These are phyloP conservation scores for Medicago arabica DNA, from an alignment of 306 rosid genomes.

Conservation along the genomic window DNA sequence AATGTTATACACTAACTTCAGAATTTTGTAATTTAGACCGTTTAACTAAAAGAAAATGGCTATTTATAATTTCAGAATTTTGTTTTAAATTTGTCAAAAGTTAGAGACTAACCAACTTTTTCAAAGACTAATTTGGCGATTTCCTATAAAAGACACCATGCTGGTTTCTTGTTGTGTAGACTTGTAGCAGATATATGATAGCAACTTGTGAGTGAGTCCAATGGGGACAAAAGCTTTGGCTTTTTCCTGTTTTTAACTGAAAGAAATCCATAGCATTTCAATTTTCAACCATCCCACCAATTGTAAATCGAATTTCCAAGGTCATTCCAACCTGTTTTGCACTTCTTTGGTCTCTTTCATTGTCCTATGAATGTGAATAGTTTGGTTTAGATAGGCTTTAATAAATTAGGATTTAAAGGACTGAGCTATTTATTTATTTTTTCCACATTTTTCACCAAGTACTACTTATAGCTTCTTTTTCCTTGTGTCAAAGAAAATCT, in stretches of 20 bases:
- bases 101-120: not conserved
- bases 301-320: not conserved
- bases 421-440: not conserved
- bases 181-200: constrained; percentile 37
- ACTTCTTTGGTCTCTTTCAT: constrained; percentile 30
- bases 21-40: no score
- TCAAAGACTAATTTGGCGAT: not conserved
- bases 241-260: constrained; percentile 41
- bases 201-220: constrained; percentile 36
- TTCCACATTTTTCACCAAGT: constrained; percentile 22
- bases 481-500: constrained; percentile 33
- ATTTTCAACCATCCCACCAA: not conserved
- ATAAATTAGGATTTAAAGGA: constrained; percentile 16
- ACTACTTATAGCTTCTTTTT: constrained; percentile 31
- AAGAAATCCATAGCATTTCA: constrained; percentile 12
- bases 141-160: not conserved
- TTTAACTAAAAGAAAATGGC: not conserved
- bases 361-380: constrained; percentile 42
- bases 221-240: constrained; percentile 35
- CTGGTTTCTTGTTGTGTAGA: constrained; percentile 15
- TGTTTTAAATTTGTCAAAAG: not conserved
- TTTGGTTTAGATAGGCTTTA: constrained; percentile 37
- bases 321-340: constrained; percentile 34
- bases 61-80: not conserved
- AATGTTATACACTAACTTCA: no score